Conservation (phyloP, 345 rosid genomes). For the Boechera stricta region DNA sequence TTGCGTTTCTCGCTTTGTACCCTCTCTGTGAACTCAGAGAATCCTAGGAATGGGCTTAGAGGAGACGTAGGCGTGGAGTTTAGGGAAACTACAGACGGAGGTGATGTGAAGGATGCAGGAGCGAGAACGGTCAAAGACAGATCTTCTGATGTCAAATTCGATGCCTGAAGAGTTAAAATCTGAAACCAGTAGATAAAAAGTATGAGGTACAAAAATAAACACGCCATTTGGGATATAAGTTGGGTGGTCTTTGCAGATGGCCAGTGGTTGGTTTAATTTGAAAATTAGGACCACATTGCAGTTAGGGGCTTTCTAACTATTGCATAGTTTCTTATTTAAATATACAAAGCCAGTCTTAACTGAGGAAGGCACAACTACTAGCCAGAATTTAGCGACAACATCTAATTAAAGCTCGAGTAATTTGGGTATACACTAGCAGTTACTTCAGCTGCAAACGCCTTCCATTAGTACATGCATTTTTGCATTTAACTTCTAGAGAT, state of each 20-base stretch:
- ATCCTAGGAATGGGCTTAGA: slow-evolving; percentile 64
- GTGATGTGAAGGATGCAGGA: slow-evolving; percentile 85
- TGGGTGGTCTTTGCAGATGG: background rate
- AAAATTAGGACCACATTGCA: background rate
- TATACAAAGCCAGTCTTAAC: slow-evolving; percentile 9
- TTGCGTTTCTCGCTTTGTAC: slow-evolving; percentile 51
- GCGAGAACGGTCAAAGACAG: slow-evolving; percentile 90
- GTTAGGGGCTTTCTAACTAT: background rate
- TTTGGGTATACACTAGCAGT: slow-evolving; percentile 27
- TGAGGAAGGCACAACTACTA: slow-evolving; percentile 12
- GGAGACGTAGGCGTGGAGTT: slow-evolving; percentile 74
- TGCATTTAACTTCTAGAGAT: slow-evolving; percentile 17
- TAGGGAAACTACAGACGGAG: slow-evolving; percentile 87
- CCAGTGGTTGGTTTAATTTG: background rate
- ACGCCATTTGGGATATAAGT: background rate
- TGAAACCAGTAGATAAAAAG: slow-evolving; percentile 51
- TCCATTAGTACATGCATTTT: slow-evolving; percentile 4
- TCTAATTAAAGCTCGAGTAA: background rate
- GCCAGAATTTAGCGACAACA: slow-evolving; percentile 12
- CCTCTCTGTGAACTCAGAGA: slow-evolving; percentile 63
- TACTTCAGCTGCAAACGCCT: slow-evolving; percentile 16
- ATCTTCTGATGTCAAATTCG: slow-evolving; percentile 92
- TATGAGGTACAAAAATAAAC: slow-evolving; percentile 18
- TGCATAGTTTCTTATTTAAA: slow-evolving; percentile 2
- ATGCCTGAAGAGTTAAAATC: slow-evolving; percentile 94